Percentiles rank a stretch among this genome's conserved stretches.
These are phyloP conservation scores for Malassezia caprae DNA, from an alignment of 1,284 basidiomycete genomes.

Conservation along the genomic window DNA sequence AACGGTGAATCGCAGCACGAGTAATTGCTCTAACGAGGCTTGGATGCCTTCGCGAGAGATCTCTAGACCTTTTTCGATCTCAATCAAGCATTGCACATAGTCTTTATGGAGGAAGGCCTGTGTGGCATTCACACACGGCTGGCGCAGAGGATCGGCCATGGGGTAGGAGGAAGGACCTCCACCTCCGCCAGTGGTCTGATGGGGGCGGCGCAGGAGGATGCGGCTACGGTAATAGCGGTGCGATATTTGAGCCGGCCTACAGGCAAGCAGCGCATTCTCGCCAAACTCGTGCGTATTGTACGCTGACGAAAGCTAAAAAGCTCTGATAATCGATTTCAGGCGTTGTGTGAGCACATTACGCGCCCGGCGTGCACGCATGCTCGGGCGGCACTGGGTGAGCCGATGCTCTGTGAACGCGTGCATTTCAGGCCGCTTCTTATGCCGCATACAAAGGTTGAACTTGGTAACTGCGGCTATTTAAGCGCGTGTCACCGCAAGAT, in stretches of 20 bases:
- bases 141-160: neutral
- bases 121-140: constrained; percentile 15
- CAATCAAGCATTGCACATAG: constrained; percentile 19
- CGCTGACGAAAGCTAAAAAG: constrained; percentile 20
- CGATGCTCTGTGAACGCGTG: constrained; percentile 8
- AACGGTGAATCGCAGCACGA: constrained; percentile 12
- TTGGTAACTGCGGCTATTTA: constrained; percentile 45
- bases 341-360: constrained; percentile 35
- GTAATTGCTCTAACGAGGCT: constrained; percentile 16
- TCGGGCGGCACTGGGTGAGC: neutral
- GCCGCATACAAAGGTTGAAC: constrained; percentile 36
- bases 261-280: constrained; percentile 34
- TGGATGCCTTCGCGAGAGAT: neutral
- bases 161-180: neutral
- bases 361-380: constrained; percentile 24
- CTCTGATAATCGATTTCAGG: constrained; percentile 31
- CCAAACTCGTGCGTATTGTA: constrained; percentile 17
- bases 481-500: constrained; percentile 35
- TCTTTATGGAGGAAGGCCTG: constrained; percentile 30
- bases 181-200: constrained; percentile 1
- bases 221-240: constrained; percentile 19
- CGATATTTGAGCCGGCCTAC: constrained; percentile 30
- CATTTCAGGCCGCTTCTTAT: constrained; percentile 34
- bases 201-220: neutral
- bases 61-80: constrained; percentile 22